Evolutionary conservation across 208 protist species (phyloP).

Genomic region (Crithidia acanthocephali): DNA sequence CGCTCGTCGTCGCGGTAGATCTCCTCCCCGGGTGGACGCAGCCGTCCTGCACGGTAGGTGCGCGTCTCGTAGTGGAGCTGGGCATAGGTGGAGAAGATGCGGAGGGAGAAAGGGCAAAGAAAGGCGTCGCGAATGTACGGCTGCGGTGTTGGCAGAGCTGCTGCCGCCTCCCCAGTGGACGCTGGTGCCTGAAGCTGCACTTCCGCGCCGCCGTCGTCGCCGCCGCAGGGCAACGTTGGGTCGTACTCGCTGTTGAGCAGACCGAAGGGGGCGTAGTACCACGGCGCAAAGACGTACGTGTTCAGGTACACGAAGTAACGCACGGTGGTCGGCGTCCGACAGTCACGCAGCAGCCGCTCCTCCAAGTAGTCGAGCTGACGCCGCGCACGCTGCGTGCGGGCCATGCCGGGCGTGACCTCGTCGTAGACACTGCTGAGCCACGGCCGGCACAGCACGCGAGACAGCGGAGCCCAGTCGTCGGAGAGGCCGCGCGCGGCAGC

Average conservation of each 20-base stretch:
- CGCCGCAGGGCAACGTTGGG: constrained; percentile 37
- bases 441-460: constrained; percentile 18
- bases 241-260: constrained; percentile 79
- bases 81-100: constrained; percentile 64
- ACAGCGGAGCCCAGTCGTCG: constrained; percentile 19
- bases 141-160: constrained; percentile 20
- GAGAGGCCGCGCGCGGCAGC: constrained; percentile 5
- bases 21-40: constrained; percentile 77
- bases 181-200: background rate
- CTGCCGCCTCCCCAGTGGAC: background rate
- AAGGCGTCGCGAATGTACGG: constrained; percentile 82
- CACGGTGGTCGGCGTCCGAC: constrained; percentile 75
- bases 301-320: constrained; percentile 82
- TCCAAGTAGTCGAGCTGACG: constrained; percentile 82
- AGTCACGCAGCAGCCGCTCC: constrained; percentile 85
- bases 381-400: constrained; percentile 55
- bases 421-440: constrained; percentile 67
- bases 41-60: constrained; percentile 52
- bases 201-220: background rate
- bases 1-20: constrained; percentile 81
- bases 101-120: constrained; percentile 88
- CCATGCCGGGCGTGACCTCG: constrained; percentile 81
- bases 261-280: constrained; percentile 89
- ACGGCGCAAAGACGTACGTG: constrained; percentile 74
- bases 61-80: constrained; percentile 80